These are phyloP conservation scores for Inonotus hispidus DNA, from an alignment of 1,284 basidiomycete genomes.

Conservation along the genomic window DNA sequence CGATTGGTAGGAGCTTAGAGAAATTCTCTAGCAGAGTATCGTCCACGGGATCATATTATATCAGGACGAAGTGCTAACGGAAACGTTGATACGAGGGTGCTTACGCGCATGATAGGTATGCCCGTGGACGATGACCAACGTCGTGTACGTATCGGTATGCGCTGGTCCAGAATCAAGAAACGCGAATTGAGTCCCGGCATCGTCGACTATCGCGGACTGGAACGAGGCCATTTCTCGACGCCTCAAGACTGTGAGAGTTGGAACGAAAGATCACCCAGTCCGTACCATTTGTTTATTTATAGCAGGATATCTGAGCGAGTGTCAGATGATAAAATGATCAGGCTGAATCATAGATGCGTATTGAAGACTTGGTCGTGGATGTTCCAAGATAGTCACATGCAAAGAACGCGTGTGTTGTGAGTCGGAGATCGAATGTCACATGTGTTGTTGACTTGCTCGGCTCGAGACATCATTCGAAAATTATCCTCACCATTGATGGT, in stretches of 20 bases:
- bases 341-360: neutral
- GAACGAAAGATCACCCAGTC: neutral
- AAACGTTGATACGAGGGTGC: neutral
- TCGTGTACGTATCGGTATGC: constrained; percentile 9
- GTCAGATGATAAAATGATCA: neutral
- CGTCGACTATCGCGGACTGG: constrained; percentile 9
- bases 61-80: neutral
- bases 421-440: no score
- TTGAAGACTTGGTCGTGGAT: neutral
- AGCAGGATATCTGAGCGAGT: neutral
- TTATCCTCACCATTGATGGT: no score
- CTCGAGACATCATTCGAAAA: no score
- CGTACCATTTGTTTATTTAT: neutral
- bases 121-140: constrained; percentile 17
- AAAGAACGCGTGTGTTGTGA: no score
- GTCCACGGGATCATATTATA: neutral
- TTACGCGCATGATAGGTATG: constrained; percentile 16
- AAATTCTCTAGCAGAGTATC: constrained; percentile 9
- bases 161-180: constrained; percentile 17
- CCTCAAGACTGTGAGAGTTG: neutral
- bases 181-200: constrained; percentile 12
- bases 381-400: no score
- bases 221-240: neutral
- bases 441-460: no score
- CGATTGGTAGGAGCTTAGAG: constrained; percentile 18